A percentile compares a stretch with the other conserved stretches of the same genome.
These are phyloP conservation scores for Pichia sorboxylosa DNA, from an alignment of 1,139 yeast genomes.

Conservation along the genomic window DNA sequence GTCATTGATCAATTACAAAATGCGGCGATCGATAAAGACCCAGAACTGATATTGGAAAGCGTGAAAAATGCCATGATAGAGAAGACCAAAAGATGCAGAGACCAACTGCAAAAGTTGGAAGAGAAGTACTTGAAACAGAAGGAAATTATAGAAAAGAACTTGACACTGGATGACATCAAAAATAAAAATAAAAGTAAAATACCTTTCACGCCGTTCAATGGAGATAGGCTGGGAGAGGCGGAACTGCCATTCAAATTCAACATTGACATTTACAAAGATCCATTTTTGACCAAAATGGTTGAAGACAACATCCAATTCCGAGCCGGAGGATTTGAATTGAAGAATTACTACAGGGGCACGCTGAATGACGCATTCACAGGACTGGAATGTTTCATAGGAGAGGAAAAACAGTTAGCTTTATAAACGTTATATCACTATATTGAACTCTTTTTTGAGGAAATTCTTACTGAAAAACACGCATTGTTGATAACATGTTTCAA, in stretches of 20 bases:
- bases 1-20: conserved; percentile 58
- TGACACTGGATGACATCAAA: conserved; percentile 17
- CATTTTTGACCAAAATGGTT: conserved; percentile 45
- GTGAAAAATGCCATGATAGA: conserved; percentile 54
- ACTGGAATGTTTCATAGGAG: conserved; percentile 64
- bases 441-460: conserved; percentile 41
- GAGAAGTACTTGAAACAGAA: conserved; percentile 29
- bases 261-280: conserved; percentile 41
- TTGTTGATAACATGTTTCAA: conserved; percentile 68
- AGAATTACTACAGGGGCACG: conserved; percentile 61
- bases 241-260: conserved; percentile 27
- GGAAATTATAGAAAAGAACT: conserved; percentile 27
- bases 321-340: conserved; percentile 79
- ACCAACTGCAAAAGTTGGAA: conserved; percentile 55
- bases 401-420: conserved; percentile 40
- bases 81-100: conserved; percentile 54
- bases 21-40: conserved; percentile 33
- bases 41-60: conserved; percentile 38
- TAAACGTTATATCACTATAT: neutral
- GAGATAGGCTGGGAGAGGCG: conserved; percentile 56
- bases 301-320: conserved; percentile 52
- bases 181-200: conserved; percentile 25
- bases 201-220: conserved; percentile 92
- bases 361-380: conserved; percentile 87
- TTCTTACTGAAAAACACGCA: conserved; percentile 61